Conservation (phyloP, 2,329 filamentous ascomycete species). For the Epichloe bromicola region DNA sequence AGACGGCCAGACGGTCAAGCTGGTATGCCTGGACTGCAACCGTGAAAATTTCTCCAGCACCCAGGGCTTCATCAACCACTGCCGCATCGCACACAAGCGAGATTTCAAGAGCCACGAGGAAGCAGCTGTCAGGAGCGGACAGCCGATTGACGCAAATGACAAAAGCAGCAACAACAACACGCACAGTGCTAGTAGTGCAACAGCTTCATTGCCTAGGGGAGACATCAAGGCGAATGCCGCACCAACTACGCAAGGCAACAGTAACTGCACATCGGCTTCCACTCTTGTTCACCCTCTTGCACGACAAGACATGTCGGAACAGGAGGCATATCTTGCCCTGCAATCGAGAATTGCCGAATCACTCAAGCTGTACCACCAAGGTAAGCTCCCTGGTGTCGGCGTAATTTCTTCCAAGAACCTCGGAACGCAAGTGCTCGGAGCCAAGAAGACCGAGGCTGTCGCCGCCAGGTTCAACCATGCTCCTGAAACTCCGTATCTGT, state of each 20-base stretch:
- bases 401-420: constrained; percentile 28
- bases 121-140: constrained; percentile 76
- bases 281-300: constrained; percentile 22
- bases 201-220: constrained; percentile 2
- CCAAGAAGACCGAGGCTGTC: neutral
- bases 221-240: constrained; percentile 13
- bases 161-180: neutral
- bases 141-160: constrained; percentile 50
- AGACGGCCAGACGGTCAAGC: constrained; percentile 76
- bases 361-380: constrained; percentile 37
- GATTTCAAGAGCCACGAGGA: constrained; percentile 95
- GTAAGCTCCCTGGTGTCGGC: constrained; percentile 34
- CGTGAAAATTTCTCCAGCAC: constrained; percentile 90
- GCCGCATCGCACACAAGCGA: constrained; percentile 84
- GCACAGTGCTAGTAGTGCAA: neutral
- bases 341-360: constrained; percentile 41
- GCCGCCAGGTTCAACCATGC: constrained; percentile 36
- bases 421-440: neutral
- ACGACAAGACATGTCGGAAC: constrained; percentile 35
- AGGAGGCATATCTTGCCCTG: constrained; percentile 37
- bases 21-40: constrained; percentile 80
- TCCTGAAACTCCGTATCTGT: constrained; percentile 52
- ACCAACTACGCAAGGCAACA: neutral
- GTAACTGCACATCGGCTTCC: constrained; percentile 1
- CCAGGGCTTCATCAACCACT: constrained; percentile 99